These are phyloP conservation scores for Phytophthora citrophthora DNA, from an alignment of 352 stramenopile genomes.

Conservation along the genomic window DNA sequence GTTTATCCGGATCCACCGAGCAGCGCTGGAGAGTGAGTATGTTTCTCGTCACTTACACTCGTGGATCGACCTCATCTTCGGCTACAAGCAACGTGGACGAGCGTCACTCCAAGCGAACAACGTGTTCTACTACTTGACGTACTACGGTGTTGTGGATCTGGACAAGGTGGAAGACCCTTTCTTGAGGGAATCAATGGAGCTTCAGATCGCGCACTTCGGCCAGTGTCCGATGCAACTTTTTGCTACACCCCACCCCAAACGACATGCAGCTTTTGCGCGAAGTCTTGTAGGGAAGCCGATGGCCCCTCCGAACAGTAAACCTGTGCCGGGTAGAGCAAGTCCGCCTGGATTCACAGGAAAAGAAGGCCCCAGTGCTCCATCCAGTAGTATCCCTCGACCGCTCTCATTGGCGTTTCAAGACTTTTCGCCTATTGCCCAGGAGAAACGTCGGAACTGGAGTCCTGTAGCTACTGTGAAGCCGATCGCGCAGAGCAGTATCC, in stretches of 20 bases:
- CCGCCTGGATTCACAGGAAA: constrained; percentile 17
- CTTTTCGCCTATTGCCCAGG: constrained; percentile 53
- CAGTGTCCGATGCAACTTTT: constrained; percentile 98
- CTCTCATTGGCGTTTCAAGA: constrained; percentile 76
- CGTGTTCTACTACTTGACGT: constrained; percentile 95
- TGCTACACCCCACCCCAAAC: constrained; percentile 68
- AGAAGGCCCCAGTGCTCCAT: constrained; percentile 7
- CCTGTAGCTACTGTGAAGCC: constrained; percentile 64
- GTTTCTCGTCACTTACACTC: constrained; percentile 97
- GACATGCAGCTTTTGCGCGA: constrained; percentile 43
- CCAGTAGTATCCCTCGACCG: constrained; percentile 48
- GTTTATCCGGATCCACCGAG: constrained; percentile 96
- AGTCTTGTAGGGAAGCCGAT: constrained; percentile 28
- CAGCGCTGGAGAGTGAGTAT: constrained; percentile 98
- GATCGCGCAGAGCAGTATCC: constrained; percentile 58
- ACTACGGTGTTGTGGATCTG: constrained; percentile 96
- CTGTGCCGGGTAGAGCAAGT: constrained; percentile 21
- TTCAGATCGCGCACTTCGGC: constrained; percentile 99
- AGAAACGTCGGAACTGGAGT: constrained; percentile 67
- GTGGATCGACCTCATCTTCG: constrained; percentile 99
- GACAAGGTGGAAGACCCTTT: constrained; percentile 96
- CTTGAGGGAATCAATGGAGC: constrained; percentile 93
- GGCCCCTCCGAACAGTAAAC: constrained; percentile 8
- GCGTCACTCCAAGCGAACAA: constrained; percentile 95
- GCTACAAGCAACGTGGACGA: constrained; percentile 97